Evolutionary conservation across 1,284 basidiomycete species (phyloP).

Genomic region (Psilocybe mexicana): DNA sequence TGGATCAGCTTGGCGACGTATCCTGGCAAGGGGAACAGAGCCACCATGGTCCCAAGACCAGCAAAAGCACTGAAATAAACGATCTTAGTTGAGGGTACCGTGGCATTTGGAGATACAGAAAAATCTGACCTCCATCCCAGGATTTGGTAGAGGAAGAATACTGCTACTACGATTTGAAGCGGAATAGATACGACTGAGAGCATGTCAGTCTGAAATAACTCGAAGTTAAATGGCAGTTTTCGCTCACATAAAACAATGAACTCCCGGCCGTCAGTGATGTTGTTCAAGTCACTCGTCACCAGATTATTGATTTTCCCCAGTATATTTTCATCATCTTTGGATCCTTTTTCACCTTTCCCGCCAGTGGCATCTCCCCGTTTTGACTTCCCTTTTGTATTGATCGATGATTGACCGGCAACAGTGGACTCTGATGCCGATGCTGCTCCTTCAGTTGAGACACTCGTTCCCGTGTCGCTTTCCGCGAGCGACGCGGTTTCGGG

Average conservation of each 20-base stretch:
- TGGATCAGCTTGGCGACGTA: slow-evolving; percentile 31
- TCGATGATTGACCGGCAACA: background rate
- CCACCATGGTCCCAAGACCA: slow-evolving; percentile 43
- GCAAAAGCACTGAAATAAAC: slow-evolving; percentile 27
- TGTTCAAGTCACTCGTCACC: slow-evolving; percentile 49
- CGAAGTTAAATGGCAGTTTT: background rate
- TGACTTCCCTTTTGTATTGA: background rate
- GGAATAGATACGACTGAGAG: slow-evolving; percentile 14
- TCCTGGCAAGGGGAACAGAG: slow-evolving; percentile 49
- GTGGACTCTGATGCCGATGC: background rate
- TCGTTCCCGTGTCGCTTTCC: background rate
- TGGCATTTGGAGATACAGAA: background rate
- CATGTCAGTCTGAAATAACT: background rate
- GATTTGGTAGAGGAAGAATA: slow-evolving; percentile 25
- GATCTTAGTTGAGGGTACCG: background rate
- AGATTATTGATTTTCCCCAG: slow-evolving; percentile 54
- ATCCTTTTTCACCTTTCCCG: background rate
- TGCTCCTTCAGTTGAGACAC: background rate
- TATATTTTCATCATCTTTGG: slow-evolving; percentile 10
- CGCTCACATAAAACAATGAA: slow-evolving; percentile 34
- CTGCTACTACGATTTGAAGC: slow-evolving; percentile 25
- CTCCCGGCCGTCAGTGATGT: slow-evolving; percentile 45
- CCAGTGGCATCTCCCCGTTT: background rate
- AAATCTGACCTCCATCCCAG: slow-evolving; percentile 29
- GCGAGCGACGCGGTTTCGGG: slow-evolving; percentile 10